Evolutionary conservation across 1,284 basidiomycete genomes (phyloP).

Genomic region (Sphaerobolus stellatus): DNA sequence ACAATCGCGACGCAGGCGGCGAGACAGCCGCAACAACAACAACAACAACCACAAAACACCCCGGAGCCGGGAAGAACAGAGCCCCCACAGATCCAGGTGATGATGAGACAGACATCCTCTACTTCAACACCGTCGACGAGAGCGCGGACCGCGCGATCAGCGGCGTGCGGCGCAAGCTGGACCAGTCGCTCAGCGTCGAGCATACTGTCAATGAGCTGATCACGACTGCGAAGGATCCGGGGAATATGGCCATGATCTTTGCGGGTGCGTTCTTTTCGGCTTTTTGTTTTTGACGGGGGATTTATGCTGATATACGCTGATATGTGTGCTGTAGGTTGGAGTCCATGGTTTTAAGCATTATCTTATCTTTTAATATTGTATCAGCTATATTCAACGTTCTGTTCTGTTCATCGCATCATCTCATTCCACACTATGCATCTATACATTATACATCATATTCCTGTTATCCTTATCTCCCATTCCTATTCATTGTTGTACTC

Average conservation of each 20-base stretch:
- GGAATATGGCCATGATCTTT: constrained; percentile 80
- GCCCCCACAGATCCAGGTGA: constrained; percentile 17
- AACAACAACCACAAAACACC: neutral
- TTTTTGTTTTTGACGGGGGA: neutral
- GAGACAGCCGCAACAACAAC: neutral
- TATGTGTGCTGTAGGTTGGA: constrained; percentile 3
- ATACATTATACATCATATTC: too few species aligned
- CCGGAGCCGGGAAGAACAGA: constrained; percentile 56
- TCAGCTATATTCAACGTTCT: too few species aligned
- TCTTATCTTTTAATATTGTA: neutral
- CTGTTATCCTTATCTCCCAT: too few species aligned
- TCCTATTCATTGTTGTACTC: too few species aligned
- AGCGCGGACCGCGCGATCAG: constrained; percentile 87
- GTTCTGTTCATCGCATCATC: too few species aligned
- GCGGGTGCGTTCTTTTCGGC: constrained; percentile 45
- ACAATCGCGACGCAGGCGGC: neutral
- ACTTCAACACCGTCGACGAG: constrained; percentile 73
- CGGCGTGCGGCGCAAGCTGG: constrained; percentile 78
- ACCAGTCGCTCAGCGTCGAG: constrained; percentile 84
- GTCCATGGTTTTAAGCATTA: constrained; percentile 2
- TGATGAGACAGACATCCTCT: neutral
- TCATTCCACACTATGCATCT: too few species aligned
- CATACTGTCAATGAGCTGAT: constrained; percentile 94
- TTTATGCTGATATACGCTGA: neutral
- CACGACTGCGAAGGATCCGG: constrained; percentile 79